A percentile compares a stretch with the other conserved stretches of the same genome.
Conservation (phyloP, 2,329 filamentous ascomycete genomes). For the Aspergillus caelatus region DNA sequence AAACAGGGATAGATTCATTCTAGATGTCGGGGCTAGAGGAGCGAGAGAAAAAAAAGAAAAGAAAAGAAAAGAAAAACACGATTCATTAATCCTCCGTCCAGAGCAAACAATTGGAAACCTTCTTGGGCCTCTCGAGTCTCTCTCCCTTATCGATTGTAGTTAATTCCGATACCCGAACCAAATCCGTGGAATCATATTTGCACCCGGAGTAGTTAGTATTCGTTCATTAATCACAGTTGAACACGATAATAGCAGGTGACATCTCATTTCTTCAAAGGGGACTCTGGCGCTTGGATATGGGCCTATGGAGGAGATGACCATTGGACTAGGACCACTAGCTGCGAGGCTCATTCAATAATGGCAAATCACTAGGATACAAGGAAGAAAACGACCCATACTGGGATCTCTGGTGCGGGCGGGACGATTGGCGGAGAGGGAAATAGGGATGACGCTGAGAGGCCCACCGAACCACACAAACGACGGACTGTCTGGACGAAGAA, state of each 20-base stretch:
- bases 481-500: constrained; percentile 7
- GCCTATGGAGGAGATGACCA: constrained; percentile 6
- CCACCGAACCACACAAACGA: constrained; percentile 44
- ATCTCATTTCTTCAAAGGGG: constrained; percentile 3
- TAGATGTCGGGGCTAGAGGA: background rate
- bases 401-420: constrained; percentile 21
- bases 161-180: background rate
- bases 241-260: background rate
- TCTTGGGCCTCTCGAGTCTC: background rate
- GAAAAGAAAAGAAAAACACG: background rate
- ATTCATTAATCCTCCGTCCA: background rate
- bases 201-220: background rate
- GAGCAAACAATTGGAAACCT: background rate
- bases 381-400: constrained; percentile 8
- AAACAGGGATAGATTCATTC: background rate
- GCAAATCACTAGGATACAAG: constrained; percentile 4
- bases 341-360: constrained; percentile 13
- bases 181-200: background rate
- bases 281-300: background rate
- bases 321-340: constrained; percentile 6
- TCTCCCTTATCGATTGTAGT: background rate
- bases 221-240: background rate
- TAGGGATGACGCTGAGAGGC: constrained; percentile 42
- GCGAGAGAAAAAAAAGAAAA: background rate
- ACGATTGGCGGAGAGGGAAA: constrained; percentile 38